A percentile compares a stretch with the other conserved stretches of the same genome.
phyloP scores from a whole-genome alignment of 371 early-diverging fungal genomes.

The Lichtheimia corymbifera region DNA sequence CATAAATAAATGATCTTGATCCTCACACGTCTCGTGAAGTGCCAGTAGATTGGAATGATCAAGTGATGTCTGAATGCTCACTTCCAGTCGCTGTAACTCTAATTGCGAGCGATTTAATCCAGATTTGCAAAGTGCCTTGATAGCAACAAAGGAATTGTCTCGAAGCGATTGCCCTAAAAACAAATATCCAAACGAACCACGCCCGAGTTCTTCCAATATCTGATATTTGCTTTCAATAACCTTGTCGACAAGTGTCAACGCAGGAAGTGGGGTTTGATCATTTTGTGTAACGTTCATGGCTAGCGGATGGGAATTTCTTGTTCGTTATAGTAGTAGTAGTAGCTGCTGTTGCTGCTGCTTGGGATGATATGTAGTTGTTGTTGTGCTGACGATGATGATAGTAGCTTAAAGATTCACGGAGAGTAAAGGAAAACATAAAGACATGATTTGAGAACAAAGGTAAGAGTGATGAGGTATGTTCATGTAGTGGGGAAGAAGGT shows the following conservation, averaged over 20 bases:
- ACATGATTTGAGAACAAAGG: conserved; percentile 3
- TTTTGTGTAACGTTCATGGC: conserved; percentile 16
- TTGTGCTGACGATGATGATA: neutral
- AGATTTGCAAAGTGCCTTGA: conserved; percentile 73
- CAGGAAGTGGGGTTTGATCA: conserved; percentile 29
- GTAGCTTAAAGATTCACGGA: neutral
- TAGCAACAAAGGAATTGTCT: conserved; percentile 56
- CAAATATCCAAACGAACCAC: conserved; percentile 64
- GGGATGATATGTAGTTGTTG: too few relatives aligned
- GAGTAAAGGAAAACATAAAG: conserved; percentile 1
- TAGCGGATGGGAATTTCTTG: conserved; percentile 4
- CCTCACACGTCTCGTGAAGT: conserved; percentile 55
- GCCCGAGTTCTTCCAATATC: conserved; percentile 60
- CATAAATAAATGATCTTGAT: conserved; percentile 52
- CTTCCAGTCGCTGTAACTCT: conserved; percentile 73
- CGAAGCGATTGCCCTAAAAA: conserved; percentile 52
- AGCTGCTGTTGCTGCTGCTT: neutral
- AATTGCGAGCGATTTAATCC: conserved; percentile 62
- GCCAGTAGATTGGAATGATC: conserved; percentile 70
- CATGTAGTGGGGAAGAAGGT: too few relatives aligned
- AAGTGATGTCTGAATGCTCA: conserved; percentile 68
- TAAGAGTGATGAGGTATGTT: conserved; percentile 4
- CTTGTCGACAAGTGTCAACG: conserved; percentile 28
- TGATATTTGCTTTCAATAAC: conserved; percentile 35
- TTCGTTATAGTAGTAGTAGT: neutral